Evolutionary conservation across 805 yeast genomes (phyloP).

Genomic region (Candida namnaoensis): DNA sequence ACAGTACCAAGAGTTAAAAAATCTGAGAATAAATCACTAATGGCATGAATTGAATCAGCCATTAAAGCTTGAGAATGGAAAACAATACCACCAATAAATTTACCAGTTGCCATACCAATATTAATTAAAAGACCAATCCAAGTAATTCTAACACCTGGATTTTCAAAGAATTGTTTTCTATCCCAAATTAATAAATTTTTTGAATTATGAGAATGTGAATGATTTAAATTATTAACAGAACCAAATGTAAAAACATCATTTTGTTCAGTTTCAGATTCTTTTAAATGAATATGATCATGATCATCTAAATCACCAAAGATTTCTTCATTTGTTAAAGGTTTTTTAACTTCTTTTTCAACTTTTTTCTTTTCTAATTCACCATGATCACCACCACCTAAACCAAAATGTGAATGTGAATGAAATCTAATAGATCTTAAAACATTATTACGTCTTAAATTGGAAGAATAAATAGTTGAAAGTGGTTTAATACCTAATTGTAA

Average conservation of each 20-base stretch:
- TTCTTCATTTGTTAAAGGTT: neutral
- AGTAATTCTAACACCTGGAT: constrained; percentile 89
- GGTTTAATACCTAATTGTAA: too few relatives aligned
- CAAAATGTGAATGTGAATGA: too few relatives aligned
- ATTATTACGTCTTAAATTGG: too few relatives aligned
- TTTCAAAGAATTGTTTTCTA: constrained; percentile 37
- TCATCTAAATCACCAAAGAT: constrained; percentile 7
- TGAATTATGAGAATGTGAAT: constrained; percentile 25
- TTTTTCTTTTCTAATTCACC: too few relatives aligned
- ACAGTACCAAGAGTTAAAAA: constrained; percentile 85
- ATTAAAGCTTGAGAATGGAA: constrained; percentile 92
- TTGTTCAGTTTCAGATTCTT: constrained; percentile 31
- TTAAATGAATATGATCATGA: constrained; percentile 31
- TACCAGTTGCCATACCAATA: constrained; percentile 77
- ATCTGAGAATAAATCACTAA: constrained; percentile 86
- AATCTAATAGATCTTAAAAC: too few relatives aligned
- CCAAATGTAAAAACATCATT: constrained; percentile 31
- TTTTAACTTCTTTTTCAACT: neutral
- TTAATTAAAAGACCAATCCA: constrained; percentile 85
- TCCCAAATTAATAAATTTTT: constrained; percentile 25
- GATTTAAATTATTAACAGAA: constrained; percentile 20
- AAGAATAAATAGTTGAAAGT: too few relatives aligned
- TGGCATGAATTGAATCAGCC: constrained; percentile 93
- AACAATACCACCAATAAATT: constrained; percentile 81
- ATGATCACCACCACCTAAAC: too few relatives aligned